Conservation (phyloP, 2,329 filamentous ascomycete genomes). For the Microsporum ferrugineum region DNA sequence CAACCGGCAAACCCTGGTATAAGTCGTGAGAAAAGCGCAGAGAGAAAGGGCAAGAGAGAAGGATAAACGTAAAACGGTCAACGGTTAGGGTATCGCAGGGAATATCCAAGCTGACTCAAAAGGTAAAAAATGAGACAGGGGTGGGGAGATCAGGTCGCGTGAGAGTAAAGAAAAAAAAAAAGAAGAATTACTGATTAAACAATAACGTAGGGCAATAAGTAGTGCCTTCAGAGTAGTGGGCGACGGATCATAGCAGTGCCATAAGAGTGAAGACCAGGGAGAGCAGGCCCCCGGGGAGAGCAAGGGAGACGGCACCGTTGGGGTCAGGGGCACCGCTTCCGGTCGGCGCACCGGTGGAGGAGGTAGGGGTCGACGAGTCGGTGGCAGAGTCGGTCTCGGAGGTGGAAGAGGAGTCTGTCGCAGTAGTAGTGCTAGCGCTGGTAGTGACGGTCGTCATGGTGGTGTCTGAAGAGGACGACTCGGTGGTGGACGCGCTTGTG, state of each 20-base stretch:
- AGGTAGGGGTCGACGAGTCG: not conserved
- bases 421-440: constrained; percentile 18
- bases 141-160: not conserved
- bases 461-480: constrained; percentile 12
- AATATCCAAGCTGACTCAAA: not conserved
- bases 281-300: constrained; percentile 10
- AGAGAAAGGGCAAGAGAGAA: not conserved
- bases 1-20: not conserved
- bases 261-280: constrained; percentile 12
- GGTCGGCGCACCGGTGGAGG: constrained; percentile 1
- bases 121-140: not conserved
- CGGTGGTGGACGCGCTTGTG: constrained; percentile 5
- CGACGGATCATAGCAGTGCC: constrained; percentile 11
- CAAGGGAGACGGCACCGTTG: constrained; percentile 12
- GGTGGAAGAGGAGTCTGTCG: constrained; percentile 17
- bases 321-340: constrained; percentile 10
- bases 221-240: not conserved
- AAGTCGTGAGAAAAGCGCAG: not conserved
- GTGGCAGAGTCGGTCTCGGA: constrained; percentile 1
- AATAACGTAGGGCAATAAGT: not conserved
- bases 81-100: not conserved
- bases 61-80: not conserved
- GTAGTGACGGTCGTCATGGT: constrained; percentile 15
- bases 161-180: not conserved
- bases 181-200: not conserved